Evolutionary conservation across 768 basidiomycete species (phyloP), one percentile per base, ranked within the genome.

Genomic region (Amanita muscaria): DNA sequence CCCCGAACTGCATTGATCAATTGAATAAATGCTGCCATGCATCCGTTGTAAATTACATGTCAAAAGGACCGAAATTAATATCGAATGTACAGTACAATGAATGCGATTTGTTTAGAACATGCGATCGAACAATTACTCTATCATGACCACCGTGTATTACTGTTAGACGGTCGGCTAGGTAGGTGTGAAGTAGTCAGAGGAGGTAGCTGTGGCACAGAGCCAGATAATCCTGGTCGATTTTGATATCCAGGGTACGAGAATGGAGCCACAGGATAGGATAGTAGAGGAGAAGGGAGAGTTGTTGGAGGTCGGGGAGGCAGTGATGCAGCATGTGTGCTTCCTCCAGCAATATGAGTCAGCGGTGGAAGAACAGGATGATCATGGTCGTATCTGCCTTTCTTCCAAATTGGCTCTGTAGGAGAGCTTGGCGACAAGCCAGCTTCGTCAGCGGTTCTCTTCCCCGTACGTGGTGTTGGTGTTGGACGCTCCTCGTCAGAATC

Each of bases 351-450:
- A 9, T 46, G 46, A 16, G 7, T 33, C 25, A 22, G 14, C 5
- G 49, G 43, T 43, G 48, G 32, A 11, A 35, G 33, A 14, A 30
- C 19, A 12, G 36, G 16, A 22, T 27, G 51, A 18, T 58, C 55
- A 23, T 46, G 35, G 18, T 73, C 70, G 25, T 65, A 47, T 39
- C 71, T 61, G 10, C 64, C 63, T 60, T 83, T 85, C 67, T 88
- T 88, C 85, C 84, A 88, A 27, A 79, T 73, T 49, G 72, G 74
- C 53, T 83, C 83, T 3, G 80, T 73, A 6, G 76, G 74, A 12
- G 79, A 75, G 1, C 58, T 59, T 51, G 37, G 45, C 16, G 54
- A 51, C 36, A 70, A 52, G 10, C 74, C 79, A 7, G 67, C 62
- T 9, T 76, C 75, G 4, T 67, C 60, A 8, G 75, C 74, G 55